Percentiles rank a stretch among this genome's conserved stretches.
phyloP scores from a whole-genome alignment of 1,284 basidiomycete species.

The Wallemia mellicola region DNA sequence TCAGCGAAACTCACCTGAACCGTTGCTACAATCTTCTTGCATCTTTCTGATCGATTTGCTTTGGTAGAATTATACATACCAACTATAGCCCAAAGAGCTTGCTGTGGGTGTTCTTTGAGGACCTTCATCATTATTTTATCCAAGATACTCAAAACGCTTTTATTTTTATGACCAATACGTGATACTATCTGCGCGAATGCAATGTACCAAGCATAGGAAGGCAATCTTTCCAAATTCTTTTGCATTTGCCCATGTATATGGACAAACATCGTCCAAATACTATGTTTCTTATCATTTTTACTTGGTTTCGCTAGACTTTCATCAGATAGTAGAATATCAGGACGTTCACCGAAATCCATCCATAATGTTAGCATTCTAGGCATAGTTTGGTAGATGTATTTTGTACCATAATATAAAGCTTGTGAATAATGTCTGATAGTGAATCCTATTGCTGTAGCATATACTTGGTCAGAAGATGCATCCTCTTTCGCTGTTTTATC shows the following conservation, averaged over 20 bases:
- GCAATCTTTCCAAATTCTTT: background rate
- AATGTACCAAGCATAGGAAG: constrained; percentile 34
- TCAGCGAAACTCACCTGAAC: constrained; percentile 29
- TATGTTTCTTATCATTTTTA: constrained; percentile 2
- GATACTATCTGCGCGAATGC: constrained; percentile 94
- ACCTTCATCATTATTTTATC: constrained; percentile 41
- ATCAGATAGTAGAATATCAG: constrained; percentile 10
- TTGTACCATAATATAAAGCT: constrained; percentile 57
- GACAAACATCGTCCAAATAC: background rate
- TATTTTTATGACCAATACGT: constrained; percentile 51
- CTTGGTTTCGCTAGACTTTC: constrained; percentile 5
- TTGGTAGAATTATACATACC: constrained; percentile 68
- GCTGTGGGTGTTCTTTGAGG: constrained; percentile 54
- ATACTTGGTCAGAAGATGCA: background rate
- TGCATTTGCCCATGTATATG: background rate
- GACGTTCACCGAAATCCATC: constrained; percentile 60
- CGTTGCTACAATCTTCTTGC: constrained; percentile 30
- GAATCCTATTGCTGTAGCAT: constrained; percentile 23
- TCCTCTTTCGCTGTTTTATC: constrained; percentile 20
- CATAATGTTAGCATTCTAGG: constrained; percentile 83
- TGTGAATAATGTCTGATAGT: constrained; percentile 40
- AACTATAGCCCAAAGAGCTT: constrained; percentile 77
- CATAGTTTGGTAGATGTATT: constrained; percentile 87
- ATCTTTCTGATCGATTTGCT: constrained; percentile 28
- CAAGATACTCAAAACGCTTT: constrained; percentile 34